Conservation (phyloP, 179 eudicot species). For the Gypsophila paniculata region DNA sequence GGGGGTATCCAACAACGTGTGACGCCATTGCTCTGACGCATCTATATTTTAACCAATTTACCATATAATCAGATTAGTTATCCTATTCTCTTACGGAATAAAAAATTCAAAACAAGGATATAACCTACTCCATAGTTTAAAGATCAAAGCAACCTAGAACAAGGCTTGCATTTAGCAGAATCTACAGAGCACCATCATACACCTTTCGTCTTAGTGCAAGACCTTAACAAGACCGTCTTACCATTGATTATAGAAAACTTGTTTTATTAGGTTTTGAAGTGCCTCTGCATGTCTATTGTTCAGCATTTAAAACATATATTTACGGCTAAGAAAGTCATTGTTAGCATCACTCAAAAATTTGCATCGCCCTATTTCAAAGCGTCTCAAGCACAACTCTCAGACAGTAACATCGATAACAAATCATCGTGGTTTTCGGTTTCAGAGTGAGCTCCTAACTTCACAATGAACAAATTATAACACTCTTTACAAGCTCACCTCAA, state of each 20-base stretch:
- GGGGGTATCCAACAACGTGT: constrained; percentile 79
- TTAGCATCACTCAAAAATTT: too few species aligned
- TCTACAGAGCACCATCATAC: background rate
- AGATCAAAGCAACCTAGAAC: constrained; percentile 1
- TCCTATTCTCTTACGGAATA: background rate
- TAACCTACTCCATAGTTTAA: background rate
- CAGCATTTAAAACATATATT: background rate
- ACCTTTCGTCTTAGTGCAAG: background rate
- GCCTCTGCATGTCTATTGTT: background rate
- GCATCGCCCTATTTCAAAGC: background rate
- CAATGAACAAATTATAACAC: too few species aligned
- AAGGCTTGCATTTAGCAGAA: background rate
- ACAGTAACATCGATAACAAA: too few species aligned
- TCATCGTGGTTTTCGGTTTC: too few species aligned
- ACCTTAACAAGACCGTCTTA: background rate
- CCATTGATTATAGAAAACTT: background rate
- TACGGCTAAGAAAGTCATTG: background rate
- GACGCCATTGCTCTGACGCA: constrained; percentile 58
- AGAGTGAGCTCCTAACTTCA: too few species aligned
- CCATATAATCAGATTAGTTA: constrained; percentile 8
- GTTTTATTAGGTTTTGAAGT: background rate
- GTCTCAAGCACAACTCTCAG: background rate
- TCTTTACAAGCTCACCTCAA: too few species aligned
- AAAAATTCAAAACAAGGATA: background rate
- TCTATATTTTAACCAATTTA: constrained; percentile 7